phyloP scores from a whole-genome alignment of 805 yeast genomes.

The Metschnikowia picachoensis region DNA sequence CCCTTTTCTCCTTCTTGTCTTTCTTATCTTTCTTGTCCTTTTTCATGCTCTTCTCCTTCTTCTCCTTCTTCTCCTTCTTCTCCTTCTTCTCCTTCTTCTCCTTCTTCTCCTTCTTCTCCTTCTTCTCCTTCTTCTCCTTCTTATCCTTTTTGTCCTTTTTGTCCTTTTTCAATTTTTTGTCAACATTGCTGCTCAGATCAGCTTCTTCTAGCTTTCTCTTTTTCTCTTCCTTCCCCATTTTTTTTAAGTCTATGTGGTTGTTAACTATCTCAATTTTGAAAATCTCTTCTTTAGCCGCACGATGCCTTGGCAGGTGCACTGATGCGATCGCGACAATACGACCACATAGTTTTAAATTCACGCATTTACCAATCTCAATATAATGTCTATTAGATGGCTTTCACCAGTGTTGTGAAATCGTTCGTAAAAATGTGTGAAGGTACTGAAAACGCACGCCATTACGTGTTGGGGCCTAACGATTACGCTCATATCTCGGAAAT shows the following conservation, averaged over 20 bases:
- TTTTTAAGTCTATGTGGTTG: not conserved
- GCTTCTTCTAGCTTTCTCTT: constrained; percentile 25
- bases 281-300: constrained; percentile 13
- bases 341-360: too few species aligned
- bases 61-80: constrained; percentile 23
- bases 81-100: constrained; percentile 22
- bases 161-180: constrained; percentile 29
- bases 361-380: too few species aligned
- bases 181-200: constrained; percentile 31
- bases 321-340: not conserved
- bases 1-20: constrained; percentile 19
- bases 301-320: constrained; percentile 10
- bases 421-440: too few species aligned
- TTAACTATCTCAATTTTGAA: not conserved
- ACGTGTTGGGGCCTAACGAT: too few species aligned
- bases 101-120: constrained; percentile 21
- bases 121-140: constrained; percentile 16
- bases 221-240: constrained; percentile 25
- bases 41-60: constrained; percentile 35
- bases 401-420: too few species aligned
- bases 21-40: constrained; percentile 30
- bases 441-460: too few species aligned
- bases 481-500: too few species aligned
- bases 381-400: not conserved
- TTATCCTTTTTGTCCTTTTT: constrained; percentile 21